phyloP scores from a whole-genome alignment of 371 early-diverging fungal species.

The Entomophthora muscae region DNA sequence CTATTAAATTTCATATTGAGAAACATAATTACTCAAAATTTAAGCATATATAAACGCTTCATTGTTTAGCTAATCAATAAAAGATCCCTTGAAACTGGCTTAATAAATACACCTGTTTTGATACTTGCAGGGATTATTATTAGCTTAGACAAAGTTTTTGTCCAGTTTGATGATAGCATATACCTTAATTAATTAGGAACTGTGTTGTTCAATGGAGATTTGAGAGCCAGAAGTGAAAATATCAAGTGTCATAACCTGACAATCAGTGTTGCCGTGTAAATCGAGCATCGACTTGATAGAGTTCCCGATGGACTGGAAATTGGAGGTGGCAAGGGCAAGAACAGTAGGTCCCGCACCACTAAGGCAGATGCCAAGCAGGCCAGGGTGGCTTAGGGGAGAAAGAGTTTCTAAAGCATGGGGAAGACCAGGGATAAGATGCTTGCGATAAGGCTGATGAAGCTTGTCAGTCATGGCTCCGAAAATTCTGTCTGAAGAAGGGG shows the following conservation, averaged over 20 bases:
- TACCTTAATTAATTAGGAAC: too few species aligned
- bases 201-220: background rate
- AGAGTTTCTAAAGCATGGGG: conserved; percentile 56
- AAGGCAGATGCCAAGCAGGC: conserved; percentile 79
- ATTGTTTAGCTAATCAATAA: too few species aligned
- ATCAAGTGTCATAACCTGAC: background rate
- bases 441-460: conserved; percentile 87
- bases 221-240: background rate
- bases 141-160: too few species aligned
- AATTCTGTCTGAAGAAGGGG: conserved; percentile 51
- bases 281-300: conserved; percentile 9
- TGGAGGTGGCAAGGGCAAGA: conserved; percentile 57
- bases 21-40: too few species aligned
- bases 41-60: too few species aligned
- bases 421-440: conserved; percentile 83
- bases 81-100: too few species aligned
- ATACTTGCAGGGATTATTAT: too few species aligned
- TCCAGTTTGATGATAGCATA: too few species aligned
- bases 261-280: background rate
- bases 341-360: conserved; percentile 95
- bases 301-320: conserved; percentile 55
- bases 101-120: too few species aligned
- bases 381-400: conserved; percentile 54
- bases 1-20: too few species aligned
- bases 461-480: conserved; percentile 85